These are phyloP conservation scores for Penicillium italicum DNA, from an alignment of 2,329 filamentous ascomycete genomes.

Conservation along the genomic window DNA sequence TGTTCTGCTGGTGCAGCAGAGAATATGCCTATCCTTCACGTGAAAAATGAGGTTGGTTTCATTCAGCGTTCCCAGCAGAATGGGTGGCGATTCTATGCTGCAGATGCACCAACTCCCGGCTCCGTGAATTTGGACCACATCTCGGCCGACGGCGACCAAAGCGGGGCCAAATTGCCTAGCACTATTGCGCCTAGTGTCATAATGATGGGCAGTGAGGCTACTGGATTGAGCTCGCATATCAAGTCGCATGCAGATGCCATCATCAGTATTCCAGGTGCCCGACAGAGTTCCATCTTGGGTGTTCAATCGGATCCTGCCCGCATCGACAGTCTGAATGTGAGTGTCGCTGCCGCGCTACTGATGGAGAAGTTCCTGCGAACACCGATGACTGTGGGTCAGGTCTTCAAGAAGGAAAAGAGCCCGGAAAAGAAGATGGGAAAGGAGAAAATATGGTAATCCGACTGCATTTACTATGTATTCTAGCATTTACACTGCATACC, in stretches of 20 bases:
- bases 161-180: constrained; percentile 45
- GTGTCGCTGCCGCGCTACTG: constrained; percentile 77
- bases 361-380: constrained; percentile 41
- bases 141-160: constrained; percentile 27
- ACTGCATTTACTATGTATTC: constrained; percentile 10
- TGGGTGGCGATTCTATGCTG: constrained; percentile 82
- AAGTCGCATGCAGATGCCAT: constrained; percentile 62
- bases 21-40: constrained; percentile 67
- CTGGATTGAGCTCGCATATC: constrained; percentile 64
- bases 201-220: constrained; percentile 77
- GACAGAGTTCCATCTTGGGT: constrained; percentile 42
- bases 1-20: constrained; percentile 86
- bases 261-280: constrained; percentile 59
- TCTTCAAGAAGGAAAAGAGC: constrained; percentile 17
- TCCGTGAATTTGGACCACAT: constrained; percentile 22
- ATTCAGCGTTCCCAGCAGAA: constrained; percentile 62
- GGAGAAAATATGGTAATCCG: constrained; percentile 16
- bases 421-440: neutral
- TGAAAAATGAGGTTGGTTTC: constrained; percentile 66
- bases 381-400: constrained; percentile 28
- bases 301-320: constrained; percentile 42
- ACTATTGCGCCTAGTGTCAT: constrained; percentile 66
- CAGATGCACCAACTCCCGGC: constrained; percentile 49
- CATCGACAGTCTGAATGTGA: constrained; percentile 91
- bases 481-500: constrained; percentile 9